Evolutionary conservation across 1,284 basidiomycete species (phyloP).

Genomic region (Agroathelia rolfsii): DNA sequence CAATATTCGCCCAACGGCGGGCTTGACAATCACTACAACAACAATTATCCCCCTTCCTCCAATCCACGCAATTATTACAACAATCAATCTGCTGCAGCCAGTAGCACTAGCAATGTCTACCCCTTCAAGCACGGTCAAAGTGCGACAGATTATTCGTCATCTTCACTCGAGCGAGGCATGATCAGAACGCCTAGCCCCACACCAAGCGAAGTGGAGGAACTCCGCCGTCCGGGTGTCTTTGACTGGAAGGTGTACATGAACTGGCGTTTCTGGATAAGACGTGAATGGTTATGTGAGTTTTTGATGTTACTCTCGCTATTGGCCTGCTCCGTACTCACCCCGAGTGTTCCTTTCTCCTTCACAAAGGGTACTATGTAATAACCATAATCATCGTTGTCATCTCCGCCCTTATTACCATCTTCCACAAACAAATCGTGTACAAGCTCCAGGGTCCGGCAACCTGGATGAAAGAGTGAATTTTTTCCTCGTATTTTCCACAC

Average conservation of each 20-base stretch:
- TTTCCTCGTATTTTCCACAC: constrained; percentile 1
- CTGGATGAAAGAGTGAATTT: constrained; percentile 49
- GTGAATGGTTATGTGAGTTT: constrained; percentile 26
- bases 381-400: constrained; percentile 32
- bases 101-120: no score
- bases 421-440: constrained; percentile 53
- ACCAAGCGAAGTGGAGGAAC: constrained; percentile 41
- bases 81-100: no score
- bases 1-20: no score
- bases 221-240: constrained; percentile 30
- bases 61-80: no score
- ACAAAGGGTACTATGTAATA: constrained; percentile 42
- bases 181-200: constrained; percentile 48
- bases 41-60: no score
- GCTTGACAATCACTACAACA: no score
- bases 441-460: constrained; percentile 56
- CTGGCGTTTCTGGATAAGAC: constrained; percentile 38
- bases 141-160: no score
- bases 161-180: constrained; percentile 9
- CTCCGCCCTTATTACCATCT: constrained; percentile 52
- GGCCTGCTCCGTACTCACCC: not conserved
- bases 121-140: not conserved
- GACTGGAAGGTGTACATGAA: constrained; percentile 30
- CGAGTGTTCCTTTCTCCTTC: not conserved
- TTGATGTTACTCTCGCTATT: not conserved